Base-by-base conservation (phyloP, 1,284 basidiomycete species). In the Athelia psychrophila region DNA sequence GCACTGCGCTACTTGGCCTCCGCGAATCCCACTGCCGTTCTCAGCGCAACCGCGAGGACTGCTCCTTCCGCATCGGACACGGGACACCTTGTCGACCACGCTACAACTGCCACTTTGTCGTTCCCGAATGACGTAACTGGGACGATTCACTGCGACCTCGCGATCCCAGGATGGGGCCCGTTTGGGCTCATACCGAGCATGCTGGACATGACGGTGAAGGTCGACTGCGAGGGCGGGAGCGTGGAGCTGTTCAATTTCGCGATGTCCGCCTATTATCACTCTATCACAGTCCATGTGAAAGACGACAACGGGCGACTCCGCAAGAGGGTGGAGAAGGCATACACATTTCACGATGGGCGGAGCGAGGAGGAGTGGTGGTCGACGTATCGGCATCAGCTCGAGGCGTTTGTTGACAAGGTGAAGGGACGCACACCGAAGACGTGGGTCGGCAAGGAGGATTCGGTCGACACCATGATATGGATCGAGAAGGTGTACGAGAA, bases 301-400 rank as follows among this genome's bases (percentile, higher is more conserved):
- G 63, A 65, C 22, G 68, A 71, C 3, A 5, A 13, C 27, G 44
- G 44, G 15, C 6, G 24, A 8, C 6, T 12, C 9, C 5, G n/a
- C 8, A 20, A 49, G 20, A 62, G 73, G 8, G 63, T 62, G 19
- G 74, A 81, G 62, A 78, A 74, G 61, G 75, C 64, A 16, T 81
- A 78, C 55, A 70, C 56, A 47, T 71, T 72, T 54, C 60, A 62
- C 9, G 66, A 65, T 12, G 64, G 47, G 2, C 70, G 70, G 16
- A 71, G 71, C 52, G 81, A 78, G 2, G 74, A 81, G 56, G 71
- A 69, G 6, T 80, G 77, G 73, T 84, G 82, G 81, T 64, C 74
- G 33, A 76, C 82, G 56, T 84, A 83, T 62, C 71, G 81, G n/a
- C 81, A 80, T 54, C 80, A 83, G 61, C 67, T 86, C 33, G 80